Percentiles rank a stretch among this genome's conserved stretches.
phyloP scores from a whole-genome alignment of 352 stramenopile genomes.

The Globisporangium cylindrosporum region DNA sequence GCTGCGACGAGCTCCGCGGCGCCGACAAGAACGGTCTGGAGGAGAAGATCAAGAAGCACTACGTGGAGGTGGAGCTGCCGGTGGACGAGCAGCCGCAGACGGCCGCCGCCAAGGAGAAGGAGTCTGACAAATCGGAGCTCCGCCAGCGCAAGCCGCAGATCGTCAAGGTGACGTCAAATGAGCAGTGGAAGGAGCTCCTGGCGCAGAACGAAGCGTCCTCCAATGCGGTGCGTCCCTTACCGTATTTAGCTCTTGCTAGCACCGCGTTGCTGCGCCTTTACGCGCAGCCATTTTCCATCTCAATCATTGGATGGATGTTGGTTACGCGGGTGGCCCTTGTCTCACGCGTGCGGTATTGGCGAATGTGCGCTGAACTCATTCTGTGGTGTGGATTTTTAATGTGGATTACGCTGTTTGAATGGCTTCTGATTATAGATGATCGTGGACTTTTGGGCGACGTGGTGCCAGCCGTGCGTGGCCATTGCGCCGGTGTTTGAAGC shows the following conservation, averaged over 20 bases:
- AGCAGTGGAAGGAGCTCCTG: conserved; percentile 54
- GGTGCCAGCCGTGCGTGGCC: conserved; percentile 78
- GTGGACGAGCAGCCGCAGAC: conserved; percentile 51
- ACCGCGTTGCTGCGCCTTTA: neutral
- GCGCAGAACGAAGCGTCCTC: conserved; percentile 38
- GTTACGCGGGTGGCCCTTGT: neutral
- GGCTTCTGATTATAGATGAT: conserved; percentile 41
- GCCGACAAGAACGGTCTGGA: conserved; percentile 72
- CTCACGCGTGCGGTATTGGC: neutral
- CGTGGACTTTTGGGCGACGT: conserved; percentile 84
- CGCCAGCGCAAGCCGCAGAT: conserved; percentile 61
- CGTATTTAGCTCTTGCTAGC: neutral
- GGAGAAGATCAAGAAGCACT: conserved; percentile 65
- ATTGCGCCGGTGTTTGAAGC: conserved; percentile 78
- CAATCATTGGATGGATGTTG: neutral
- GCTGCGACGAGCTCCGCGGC: conserved; percentile 87
- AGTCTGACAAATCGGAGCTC: conserved; percentile 23
- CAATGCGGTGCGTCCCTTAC: conserved; percentile 36
- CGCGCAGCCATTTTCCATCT: neutral
- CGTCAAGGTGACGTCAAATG: conserved; percentile 41
- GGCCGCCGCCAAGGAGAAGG: conserved; percentile 20
- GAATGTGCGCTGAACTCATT: conserved; percentile 7
- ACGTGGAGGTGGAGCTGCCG: conserved; percentile 71
- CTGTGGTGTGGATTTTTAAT: neutral
- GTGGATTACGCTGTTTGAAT: conserved; percentile 15